phyloP scores from a whole-genome alignment of 2,329 filamentous ascomycete genomes.

The Aspergillus versicolor region DNA sequence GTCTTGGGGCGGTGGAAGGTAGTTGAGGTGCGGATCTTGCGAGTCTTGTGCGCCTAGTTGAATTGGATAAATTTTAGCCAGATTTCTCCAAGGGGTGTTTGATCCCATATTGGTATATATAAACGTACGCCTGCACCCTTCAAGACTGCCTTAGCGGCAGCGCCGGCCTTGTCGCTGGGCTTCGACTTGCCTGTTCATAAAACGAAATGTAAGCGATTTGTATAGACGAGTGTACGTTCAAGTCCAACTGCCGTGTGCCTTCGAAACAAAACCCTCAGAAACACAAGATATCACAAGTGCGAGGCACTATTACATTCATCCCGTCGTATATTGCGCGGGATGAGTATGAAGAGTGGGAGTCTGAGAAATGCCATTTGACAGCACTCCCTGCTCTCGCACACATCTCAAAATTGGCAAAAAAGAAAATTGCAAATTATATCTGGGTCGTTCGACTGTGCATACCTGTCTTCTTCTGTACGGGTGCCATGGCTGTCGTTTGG shows the following conservation, averaged over 20 bases:
- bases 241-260: neutral
- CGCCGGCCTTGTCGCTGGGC: constrained; percentile 73
- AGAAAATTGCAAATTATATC: constrained; percentile 38
- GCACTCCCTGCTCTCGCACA: constrained; percentile 22
- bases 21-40: constrained; percentile 88
- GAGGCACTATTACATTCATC: neutral
- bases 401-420: constrained; percentile 16
- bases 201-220: constrained; percentile 17
- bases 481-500: constrained; percentile 49
- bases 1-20: constrained; percentile 99
- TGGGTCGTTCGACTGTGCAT: constrained; percentile 22
- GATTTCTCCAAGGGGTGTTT: neutral
- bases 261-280: neutral
- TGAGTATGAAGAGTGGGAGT: neutral
- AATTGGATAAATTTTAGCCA: constrained; percentile 13
- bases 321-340: neutral
- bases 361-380: neutral
- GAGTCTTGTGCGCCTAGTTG: constrained; percentile 74
- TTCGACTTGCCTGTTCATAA: constrained; percentile 53
- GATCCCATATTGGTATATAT: neutral
- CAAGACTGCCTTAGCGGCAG: constrained; percentile 93
- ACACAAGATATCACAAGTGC: neutral
- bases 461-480: constrained; percentile 50
- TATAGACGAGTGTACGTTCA: neutral
- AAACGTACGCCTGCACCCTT: constrained; percentile 91